Evolutionary conservation across 192 early-diverging fungal genomes (phyloP).

Genomic region (Backusella westeae): DNA sequence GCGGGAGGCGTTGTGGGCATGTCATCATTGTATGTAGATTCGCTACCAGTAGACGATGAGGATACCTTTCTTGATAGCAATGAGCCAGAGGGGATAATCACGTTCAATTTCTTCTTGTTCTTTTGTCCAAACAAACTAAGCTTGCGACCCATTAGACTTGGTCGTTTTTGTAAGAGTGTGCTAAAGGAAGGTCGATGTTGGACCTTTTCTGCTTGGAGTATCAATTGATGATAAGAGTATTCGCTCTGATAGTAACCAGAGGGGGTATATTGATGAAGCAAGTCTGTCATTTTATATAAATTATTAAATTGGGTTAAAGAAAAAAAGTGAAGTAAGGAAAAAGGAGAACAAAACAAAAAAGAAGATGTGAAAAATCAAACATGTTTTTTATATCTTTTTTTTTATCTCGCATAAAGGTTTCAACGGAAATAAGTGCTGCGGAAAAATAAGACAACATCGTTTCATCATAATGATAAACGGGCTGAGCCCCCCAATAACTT

Average conservation of each 20-base stretch:
- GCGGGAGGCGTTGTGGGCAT: background rate
- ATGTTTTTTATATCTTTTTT: background rate
- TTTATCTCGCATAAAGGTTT: background rate
- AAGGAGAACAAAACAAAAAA: background rate
- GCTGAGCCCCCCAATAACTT: background rate
- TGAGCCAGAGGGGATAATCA: background rate
- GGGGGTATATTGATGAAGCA: background rate
- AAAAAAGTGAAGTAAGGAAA: background rate
- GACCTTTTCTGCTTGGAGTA: background rate
- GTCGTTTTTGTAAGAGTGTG: slow-evolving; percentile 4
- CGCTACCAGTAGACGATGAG: background rate
- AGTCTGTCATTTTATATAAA: slow-evolving; percentile 8
- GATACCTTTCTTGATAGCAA: background rate
- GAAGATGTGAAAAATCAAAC: background rate
- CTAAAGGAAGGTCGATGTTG: background rate
- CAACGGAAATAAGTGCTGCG: background rate
- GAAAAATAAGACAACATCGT: background rate
- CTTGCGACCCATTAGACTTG: slow-evolving; percentile 12
- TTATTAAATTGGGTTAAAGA: background rate
- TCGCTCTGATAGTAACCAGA: slow-evolving; percentile 2
- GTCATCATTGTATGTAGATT: background rate
- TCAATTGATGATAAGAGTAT: background rate
- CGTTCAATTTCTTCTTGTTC: background rate
- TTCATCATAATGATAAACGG: background rate
- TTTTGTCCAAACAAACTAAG: background rate